Percentiles rank a stretch among this genome's conserved stretches.
Conservation (phyloP, 805 yeast species). For the Spathaspora hagerdaliae region DNA sequence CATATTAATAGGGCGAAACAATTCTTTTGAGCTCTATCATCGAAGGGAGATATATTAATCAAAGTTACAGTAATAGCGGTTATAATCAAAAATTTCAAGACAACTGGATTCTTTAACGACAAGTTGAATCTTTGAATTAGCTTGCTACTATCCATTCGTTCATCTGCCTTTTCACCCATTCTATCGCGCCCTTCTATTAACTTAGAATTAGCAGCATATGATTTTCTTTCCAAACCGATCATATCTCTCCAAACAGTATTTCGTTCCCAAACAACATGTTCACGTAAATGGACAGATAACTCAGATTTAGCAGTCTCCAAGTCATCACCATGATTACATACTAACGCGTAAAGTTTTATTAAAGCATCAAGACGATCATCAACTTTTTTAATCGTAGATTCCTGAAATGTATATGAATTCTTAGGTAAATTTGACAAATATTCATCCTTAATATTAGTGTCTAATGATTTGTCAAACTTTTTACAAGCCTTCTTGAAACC, state of each 20-base stretch:
- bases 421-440: slow-evolving; percentile 45
- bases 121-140: slow-evolving; percentile 16
- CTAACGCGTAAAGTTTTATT: slow-evolving; percentile 33
- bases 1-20: slow-evolving; percentile 78
- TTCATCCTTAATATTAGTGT: slow-evolving; percentile 38
- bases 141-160: slow-evolving; percentile 7
- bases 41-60: slow-evolving; percentile 27
- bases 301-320: slow-evolving; percentile 48
- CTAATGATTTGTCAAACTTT: slow-evolving; percentile 50
- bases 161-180: slow-evolving; percentile 10
- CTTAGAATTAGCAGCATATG: slow-evolving; percentile 60
- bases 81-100: slow-evolving; percentile 47
- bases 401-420: slow-evolving; percentile 36
- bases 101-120: slow-evolving; percentile 29
- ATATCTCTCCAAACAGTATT: slow-evolving; percentile 55
- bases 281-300: slow-evolving; percentile 52
- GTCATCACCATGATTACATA: slow-evolving; percentile 36
- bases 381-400: slow-evolving; percentile 24
- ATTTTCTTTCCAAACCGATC: slow-evolving; percentile 68
- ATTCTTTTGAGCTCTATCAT: slow-evolving; percentile 31
- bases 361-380: slow-evolving; percentile 30
- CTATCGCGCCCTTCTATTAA: slow-evolving; percentile 15
- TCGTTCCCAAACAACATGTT: slow-evolving; percentile 54
- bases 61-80: slow-evolving; percentile 40
- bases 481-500: slow-evolving; percentile 52